These are phyloP conservation scores for Mycena belliarum DNA, from an alignment of 768 basidiomycete species.

Conservation along the genomic window DNA sequence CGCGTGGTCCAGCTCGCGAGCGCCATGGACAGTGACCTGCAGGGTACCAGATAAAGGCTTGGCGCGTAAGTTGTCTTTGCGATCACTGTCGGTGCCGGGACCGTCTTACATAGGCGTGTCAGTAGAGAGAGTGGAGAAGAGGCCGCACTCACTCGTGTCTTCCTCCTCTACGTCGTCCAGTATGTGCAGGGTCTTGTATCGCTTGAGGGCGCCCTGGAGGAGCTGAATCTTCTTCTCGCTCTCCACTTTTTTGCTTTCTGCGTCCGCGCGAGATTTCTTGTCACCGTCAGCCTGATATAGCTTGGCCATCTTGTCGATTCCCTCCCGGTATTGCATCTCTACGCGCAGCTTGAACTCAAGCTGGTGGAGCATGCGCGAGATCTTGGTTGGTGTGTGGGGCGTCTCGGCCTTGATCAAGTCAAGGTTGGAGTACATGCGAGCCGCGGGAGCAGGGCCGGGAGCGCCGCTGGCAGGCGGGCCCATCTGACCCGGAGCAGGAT, in stretches of 20 bases:
- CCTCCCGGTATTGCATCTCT: conserved; percentile 96
- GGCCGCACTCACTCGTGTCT: conserved; percentile 19
- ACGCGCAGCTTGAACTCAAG: conserved; percentile 99
- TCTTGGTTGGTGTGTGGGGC: conserved; percentile 93
- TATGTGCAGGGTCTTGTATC: conserved; percentile 95
- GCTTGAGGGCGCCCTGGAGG: conserved; percentile 86
- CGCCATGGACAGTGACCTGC: conserved; percentile 83
- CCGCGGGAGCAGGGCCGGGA: conserved; percentile 36
- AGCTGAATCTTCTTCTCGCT: conserved; percentile 97
- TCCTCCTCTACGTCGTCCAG: conserved; percentile 89
- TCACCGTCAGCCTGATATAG: conserved; percentile 96
- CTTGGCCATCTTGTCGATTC: conserved; percentile 99
- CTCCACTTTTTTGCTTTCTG: conserved; percentile 91
- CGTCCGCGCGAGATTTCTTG: conserved; percentile 91
- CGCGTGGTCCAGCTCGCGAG: conserved; percentile 93
- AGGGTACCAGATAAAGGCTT: conserved; percentile 94
- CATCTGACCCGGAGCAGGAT: conserved; percentile 30
- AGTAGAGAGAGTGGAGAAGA: neutral
- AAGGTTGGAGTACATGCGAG: conserved; percentile 62
- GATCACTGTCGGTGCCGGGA: conserved; percentile 73
- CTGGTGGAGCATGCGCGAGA: conserved; percentile 96
- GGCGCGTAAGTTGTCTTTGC: conserved; percentile 89
- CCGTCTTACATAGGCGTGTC: conserved; percentile 33
- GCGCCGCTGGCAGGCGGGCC: neutral
- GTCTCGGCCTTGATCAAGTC: conserved; percentile 98